Conservation (phyloP, 257 asterid genomes). For the Fraxinus quadrangulata region DNA sequence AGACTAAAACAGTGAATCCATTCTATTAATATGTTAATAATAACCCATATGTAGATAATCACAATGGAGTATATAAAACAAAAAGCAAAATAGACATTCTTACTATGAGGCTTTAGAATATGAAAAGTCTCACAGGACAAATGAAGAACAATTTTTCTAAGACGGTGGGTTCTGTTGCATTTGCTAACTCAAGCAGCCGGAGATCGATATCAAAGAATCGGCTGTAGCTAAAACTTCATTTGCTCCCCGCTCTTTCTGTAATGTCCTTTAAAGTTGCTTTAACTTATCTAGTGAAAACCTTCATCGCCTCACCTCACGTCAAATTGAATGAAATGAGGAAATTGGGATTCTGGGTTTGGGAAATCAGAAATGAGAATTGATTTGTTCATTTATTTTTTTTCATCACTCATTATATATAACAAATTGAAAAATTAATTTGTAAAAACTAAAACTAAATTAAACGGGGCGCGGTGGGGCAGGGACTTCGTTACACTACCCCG, state of each 20-base stretch:
- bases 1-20: neutral
- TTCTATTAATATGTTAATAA: neutral
- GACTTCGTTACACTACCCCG: too few species aligned
- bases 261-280: slow-evolving; percentile 72
- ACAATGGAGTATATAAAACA: neutral
- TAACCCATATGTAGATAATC: neutral
- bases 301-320: too few species aligned
- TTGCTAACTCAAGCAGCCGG: slow-evolving; percentile 88
- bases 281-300: slow-evolving; percentile 45
- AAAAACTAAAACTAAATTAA: too few species aligned
- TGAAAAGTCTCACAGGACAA: neutral
- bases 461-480: too few species aligned
- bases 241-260: slow-evolving; percentile 77
- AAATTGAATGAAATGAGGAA: too few species aligned
- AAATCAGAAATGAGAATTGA: too few species aligned
- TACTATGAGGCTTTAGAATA: neutral
- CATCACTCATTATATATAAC: too few species aligned
- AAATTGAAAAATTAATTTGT: too few species aligned
- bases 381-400: too few species aligned
- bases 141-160: slow-evolving; percentile 64
- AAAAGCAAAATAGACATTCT: neutral
- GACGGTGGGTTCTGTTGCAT: slow-evolving; percentile 77
- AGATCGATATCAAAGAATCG: slow-evolving; percentile 95
- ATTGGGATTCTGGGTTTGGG: too few species aligned
- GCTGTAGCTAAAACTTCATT: slow-evolving; percentile 73